Base-by-base conservation (phyloP, 768 basidiomycete genomes). In the Naematelia aurantialba region DNA sequence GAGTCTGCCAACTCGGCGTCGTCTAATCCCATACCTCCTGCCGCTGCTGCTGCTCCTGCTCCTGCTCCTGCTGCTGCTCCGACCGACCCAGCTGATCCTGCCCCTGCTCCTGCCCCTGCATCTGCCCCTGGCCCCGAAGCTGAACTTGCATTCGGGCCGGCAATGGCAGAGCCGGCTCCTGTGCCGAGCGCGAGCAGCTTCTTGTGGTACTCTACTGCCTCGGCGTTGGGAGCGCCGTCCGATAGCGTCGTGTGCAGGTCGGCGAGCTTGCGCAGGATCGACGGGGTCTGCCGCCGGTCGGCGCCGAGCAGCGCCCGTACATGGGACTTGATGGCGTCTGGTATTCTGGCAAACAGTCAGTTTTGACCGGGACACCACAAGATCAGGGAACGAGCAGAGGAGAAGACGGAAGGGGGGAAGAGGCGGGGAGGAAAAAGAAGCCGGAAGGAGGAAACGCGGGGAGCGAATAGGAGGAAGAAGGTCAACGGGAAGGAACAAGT, bases 291-390 rank as follows among this genome's bases (percentile, higher is more conserved):
- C 14, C 62, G 22, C 12, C 60, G 45, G 52, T 77, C 78, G 12
- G 76, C 75, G 8, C 75, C 72, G 17, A 76, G 63, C 8, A 98
- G 81, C 12, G 94, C 93, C 42, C 92, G 88, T 66, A 90, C 89
- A 62, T 90, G 85, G 70, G 91, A 91, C 72, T 92, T 87, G 45
- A 93, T 86, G 14, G 96, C 92, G 76, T 98, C 93, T 59, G 86
- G 83, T 47, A 83, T 81, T 75, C 94, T 94, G 42, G 68, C 25
- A 53, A 58, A 10, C 27, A 1, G 30, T 51, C 26, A 55, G 25
- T n/a, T n/a, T n/a, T n/a, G n/a, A n/a, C 17, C 17, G 30, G 22
- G 52, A 31, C 39, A 11, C 25, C 3, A 46, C 31, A 19, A 11
- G 21, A 48, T 27, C 30, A 27, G 44, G 22, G 19, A 19, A 47